Conservation (phyloP, 2,329 filamentous ascomycete species). For the Venturia nashicola region DNA sequence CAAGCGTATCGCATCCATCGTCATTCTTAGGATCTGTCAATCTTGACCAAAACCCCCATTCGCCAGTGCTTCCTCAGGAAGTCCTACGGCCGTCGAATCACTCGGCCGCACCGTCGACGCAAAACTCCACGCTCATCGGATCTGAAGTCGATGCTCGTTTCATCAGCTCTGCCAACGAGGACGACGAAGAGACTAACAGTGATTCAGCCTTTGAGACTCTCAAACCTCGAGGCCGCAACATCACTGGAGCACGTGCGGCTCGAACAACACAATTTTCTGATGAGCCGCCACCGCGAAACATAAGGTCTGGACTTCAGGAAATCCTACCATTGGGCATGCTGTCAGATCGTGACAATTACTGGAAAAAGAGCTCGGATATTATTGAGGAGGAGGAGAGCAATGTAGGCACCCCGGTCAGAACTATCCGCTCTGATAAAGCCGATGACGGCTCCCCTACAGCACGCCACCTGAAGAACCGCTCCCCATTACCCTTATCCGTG, state of each 20-base stretch:
- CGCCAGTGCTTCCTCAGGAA: conserved; percentile 11
- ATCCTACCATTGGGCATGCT: conserved; percentile 36
- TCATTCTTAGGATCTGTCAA: background rate
- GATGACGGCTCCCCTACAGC: conserved; percentile 24
- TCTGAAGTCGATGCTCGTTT: conserved; percentile 57
- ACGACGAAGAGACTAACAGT: conserved; percentile 67
- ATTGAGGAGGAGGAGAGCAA: conserved; percentile 36
- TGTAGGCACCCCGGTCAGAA: conserved; percentile 30
- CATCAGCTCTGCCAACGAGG: conserved; percentile 57
- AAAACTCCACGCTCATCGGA: conserved; percentile 52
- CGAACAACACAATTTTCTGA: conserved; percentile 70
- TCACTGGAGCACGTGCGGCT: conserved; percentile 53
- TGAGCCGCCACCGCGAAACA: conserved; percentile 46
- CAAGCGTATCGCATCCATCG: background rate
- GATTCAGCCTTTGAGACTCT: conserved; percentile 68
- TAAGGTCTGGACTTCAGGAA: conserved; percentile 33
- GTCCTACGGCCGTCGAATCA: conserved; percentile 35
- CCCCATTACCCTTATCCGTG: conserved; percentile 24
- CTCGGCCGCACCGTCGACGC: conserved; percentile 46
- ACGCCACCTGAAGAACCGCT: conserved; percentile 18
- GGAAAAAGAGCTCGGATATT: conserved; percentile 29
- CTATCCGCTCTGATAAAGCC: conserved; percentile 25
- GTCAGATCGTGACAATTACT: conserved; percentile 21
- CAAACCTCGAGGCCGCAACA: conserved; percentile 56
- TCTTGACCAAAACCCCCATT: conserved; percentile 8